These are phyloP conservation scores for Amphibolis antarctica DNA, from an alignment of 106 monocot genomes.

Conservation along the genomic window DNA sequence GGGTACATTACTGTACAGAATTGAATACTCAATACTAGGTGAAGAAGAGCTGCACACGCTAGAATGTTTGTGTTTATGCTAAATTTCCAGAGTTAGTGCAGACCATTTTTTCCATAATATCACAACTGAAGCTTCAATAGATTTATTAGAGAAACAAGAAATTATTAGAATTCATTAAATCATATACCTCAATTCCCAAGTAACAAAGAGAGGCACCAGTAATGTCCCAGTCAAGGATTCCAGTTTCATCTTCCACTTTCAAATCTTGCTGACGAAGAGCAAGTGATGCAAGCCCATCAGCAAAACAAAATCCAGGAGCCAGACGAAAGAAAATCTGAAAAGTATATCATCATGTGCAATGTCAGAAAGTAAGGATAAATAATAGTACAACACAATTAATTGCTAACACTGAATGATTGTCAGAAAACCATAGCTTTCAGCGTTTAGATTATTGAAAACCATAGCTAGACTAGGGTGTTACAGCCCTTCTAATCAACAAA, in stretches of 20 bases:
- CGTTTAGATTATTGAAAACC: no score
- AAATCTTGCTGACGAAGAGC: slow-evolving; percentile 76
- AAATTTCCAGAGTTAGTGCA: no score
- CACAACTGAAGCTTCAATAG: not conserved
- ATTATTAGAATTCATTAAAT: not conserved
- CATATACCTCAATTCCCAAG: slow-evolving; percentile 63
- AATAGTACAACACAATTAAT: no score
- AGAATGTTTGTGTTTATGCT: no score
- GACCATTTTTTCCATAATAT: no score
- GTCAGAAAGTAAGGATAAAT: not conserved
- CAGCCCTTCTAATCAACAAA: no score
- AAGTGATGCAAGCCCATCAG: slow-evolving; percentile 89
- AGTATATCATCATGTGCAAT: not conserved
- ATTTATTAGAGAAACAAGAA: slow-evolving; percentile 1
- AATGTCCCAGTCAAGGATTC: slow-evolving; percentile 65
- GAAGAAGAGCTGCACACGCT: no score
- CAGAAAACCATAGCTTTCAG: no score
- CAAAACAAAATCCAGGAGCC: slow-evolving; percentile 82
- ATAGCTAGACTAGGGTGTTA: no score
- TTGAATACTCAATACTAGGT: no score
- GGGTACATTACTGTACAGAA: no score
- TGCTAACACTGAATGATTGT: no score
- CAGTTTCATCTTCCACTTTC: slow-evolving; percentile 36
- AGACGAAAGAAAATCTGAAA: slow-evolving; percentile 69
- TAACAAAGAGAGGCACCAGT: slow-evolving; percentile 81